These are phyloP conservation scores for Skeletonema menzelii DNA, from an alignment of 108 stramenopile genomes.

Conservation along the genomic window DNA sequence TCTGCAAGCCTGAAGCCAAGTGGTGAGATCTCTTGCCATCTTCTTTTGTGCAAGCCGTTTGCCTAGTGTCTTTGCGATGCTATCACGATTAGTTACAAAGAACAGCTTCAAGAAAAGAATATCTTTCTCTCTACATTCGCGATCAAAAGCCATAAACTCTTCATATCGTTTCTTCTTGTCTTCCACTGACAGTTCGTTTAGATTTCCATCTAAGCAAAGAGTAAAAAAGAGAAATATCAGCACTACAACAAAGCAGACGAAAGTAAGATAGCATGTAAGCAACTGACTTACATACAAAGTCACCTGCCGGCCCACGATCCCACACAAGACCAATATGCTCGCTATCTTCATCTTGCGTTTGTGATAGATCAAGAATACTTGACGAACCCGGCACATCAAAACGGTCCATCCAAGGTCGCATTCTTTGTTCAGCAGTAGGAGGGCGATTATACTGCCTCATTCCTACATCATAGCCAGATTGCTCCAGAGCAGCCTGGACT, in stretches of 20 bases:
- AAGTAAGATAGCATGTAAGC: not conserved
- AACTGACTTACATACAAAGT: slow-evolving; percentile 24
- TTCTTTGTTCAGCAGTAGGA: slow-evolving; percentile 68
- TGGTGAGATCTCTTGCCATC: slow-evolving; percentile 64
- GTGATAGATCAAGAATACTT: slow-evolving; percentile 30
- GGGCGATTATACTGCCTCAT: slow-evolving; percentile 77
- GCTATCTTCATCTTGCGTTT: slow-evolving; percentile 14
- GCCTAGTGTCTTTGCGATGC: slow-evolving; percentile 69
- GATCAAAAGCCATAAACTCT: slow-evolving; percentile 71
- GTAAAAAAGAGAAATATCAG: not conserved
- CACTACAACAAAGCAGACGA: not conserved
- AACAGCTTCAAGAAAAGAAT: slow-evolving; percentile 74
- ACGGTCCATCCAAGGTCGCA: slow-evolving; percentile 78
- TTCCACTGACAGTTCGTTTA: slow-evolving; percentile 34
- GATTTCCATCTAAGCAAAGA: slow-evolving; percentile 50
- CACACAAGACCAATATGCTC: slow-evolving; percentile 53
- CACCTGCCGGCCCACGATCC: slow-evolving; percentile 70
- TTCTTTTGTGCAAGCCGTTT: slow-evolving; percentile 72
- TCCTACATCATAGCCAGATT: slow-evolving; percentile 57
- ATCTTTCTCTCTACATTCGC: slow-evolving; percentile 51
- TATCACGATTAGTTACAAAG: slow-evolving; percentile 73
- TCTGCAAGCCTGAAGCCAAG: slow-evolving; percentile 64
- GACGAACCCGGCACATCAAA: slow-evolving; percentile 59
- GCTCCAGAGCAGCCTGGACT: slow-evolving; percentile 53
- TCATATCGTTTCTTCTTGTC: slow-evolving; percentile 54